Evolutionary conservation across 106 monocot genomes (phyloP), one percentile per base, ranked within the genome.

Genomic region (Dendrobium nobile): DNA sequence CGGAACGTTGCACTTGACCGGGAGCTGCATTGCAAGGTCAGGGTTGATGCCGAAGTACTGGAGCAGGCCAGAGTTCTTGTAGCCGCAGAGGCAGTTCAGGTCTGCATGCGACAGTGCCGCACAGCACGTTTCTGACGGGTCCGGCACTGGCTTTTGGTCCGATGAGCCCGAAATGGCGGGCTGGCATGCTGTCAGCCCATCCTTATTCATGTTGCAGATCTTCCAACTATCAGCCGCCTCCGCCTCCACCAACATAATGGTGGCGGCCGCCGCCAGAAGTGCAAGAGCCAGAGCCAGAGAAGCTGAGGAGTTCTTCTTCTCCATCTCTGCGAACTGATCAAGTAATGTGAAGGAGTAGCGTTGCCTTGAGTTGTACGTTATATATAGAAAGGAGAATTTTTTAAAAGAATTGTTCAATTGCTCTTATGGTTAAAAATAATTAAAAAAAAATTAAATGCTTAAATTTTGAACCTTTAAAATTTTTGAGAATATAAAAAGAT

Each of bases 41-140:
- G 89, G 81, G 79, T 88, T 75, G 80, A 92, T 83, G 22, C 78
- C 82, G 24, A 92, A 41, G 45, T 75, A 67, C 5, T 65, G 28
- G n/a, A 88, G 78, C 56, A 80, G 15, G 64, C 24, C 58, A 18
- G 92, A 85, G 44, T 86, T 84, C 81, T 88, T 90, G 86, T 86
- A 92, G 42, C 73, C 16, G 83, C 92, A 92, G 45, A 92, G 84
- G 81, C 92, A 92, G 8, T 44, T 70, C n/a, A 90, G 67, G 81
- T 92, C 80, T 18, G 88, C 92, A 5, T 79, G 48, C 13, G 54
- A 15, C 54, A 92, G 54, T 4, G 88, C 92, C 2, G 80, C 16
- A 65, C 92, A 92, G 80, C 92, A 92, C 3, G 77, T 84, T 5
- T 33, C 68, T 1, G 80, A 24, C 4, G 92, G 92, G 24, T 79